Evolutionary conservation across 2,329 filamentous ascomycete species (phyloP), one percentile per base, ranked within the genome.

Genomic region (Cercospora beticola): DNA sequence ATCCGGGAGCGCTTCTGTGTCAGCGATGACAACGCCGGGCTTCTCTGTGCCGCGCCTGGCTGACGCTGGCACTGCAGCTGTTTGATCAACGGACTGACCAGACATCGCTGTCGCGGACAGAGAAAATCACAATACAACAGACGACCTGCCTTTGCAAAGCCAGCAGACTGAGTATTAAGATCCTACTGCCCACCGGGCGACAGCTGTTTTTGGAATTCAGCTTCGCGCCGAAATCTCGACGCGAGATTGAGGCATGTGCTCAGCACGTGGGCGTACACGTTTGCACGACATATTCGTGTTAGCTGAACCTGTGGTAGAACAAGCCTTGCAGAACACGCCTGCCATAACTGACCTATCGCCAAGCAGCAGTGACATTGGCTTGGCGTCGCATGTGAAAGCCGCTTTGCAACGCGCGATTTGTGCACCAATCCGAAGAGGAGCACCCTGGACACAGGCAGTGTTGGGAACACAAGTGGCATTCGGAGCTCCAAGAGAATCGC

Each of bases 1-100:
- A 7, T 69, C 60, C 18, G 33, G 57, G 58, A 69, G 31, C n/a
- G 33, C 36, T 26, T 56, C 56, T 36, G 64, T 43, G 26, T 62
- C 59, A 10, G 18, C 28, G n/a, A 58, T 16, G 14, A 18, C 16
- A 28, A 36, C 10, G 56, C 26, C 28, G 2, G n/a, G 3, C 12
- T 58, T 58, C 18, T 33, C 56, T 7, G 18, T 58, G n/a, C 16
- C 8, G 7, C 6, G 56, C 28, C 14, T 8, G 21, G 16, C 18
- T 18, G 28, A 14, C 56, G 7, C 18, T 36, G 26, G 7, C 10
- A 31, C n/a, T 31, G 28, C 7, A n/a, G 2, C 16, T 18, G 28
- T 30, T 21, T 31, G 16, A 10, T 5, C 26, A 4, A 6, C 12
- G 14, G 31, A 18, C n/a, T 21, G 28, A 5, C 30, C 28, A 33